phyloP scores from a whole-genome alignment of 1,284 basidiomycete species.

The Naganishia liquefaciens region DNA sequence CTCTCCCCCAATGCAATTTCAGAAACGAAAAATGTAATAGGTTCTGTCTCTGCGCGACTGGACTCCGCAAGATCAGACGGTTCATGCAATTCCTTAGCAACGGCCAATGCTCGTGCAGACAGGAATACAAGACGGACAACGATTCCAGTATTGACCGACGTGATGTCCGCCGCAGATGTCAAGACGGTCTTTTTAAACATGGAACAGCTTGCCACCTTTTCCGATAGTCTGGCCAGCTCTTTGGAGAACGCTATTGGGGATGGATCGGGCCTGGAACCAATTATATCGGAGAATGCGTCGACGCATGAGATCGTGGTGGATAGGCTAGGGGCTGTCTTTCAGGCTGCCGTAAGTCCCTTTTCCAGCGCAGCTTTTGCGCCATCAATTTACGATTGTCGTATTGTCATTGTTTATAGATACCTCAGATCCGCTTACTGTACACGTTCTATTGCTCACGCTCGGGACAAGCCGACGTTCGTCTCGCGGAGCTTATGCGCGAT shows the following conservation, averaged over 20 bases:
- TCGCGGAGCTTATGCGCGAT: conserved; percentile 55
- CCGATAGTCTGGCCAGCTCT: conserved; percentile 62
- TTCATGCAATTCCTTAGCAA: too few relatives aligned
- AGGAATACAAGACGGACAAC: neutral
- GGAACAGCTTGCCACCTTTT: conserved; percentile 68
- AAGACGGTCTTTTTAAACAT: conserved; percentile 79
- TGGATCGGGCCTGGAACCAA: conserved; percentile 42
- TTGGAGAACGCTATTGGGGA: conserved; percentile 53
- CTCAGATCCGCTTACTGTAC: conserved; percentile 74
- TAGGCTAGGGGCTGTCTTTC: conserved; percentile 73
- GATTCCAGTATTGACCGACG: conserved; percentile 39
- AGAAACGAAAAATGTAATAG: neutral
- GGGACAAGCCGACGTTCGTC: conserved; percentile 70
- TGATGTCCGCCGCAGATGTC: conserved; percentile 71
- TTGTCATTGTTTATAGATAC: conserved; percentile 59
- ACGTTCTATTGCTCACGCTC: conserved; percentile 85
- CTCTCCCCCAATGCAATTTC: neutral
- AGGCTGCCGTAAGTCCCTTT: conserved; percentile 63
- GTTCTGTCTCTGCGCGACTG: neutral
- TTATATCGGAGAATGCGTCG: conserved; percentile 8
- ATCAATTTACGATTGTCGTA: conserved; percentile 23
- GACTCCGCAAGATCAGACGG: conserved; percentile 30
- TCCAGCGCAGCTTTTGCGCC: neutral
- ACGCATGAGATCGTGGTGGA: conserved; percentile 61
- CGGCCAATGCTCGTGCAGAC: conserved; percentile 3